Base-by-base conservation (phyloP, 1,139 yeast genomes). In the Lodderomyces beijingensis region DNA sequence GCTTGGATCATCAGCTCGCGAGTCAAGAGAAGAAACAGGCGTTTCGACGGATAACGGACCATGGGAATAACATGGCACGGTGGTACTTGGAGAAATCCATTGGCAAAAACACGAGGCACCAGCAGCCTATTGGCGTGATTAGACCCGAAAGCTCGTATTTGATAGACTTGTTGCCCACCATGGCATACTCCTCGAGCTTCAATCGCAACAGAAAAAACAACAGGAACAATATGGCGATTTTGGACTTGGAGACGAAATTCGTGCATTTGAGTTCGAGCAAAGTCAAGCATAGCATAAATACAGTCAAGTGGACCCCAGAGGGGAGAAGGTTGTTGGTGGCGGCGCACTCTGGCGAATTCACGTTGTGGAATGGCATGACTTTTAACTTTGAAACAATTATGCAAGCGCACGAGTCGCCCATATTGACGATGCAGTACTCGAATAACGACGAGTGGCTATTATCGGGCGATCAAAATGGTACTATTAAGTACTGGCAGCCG, bases 381-480 rank as follows among this genome's bases (percentile, higher is more conserved):
- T 91, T 91, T 62, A 88, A 87, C 53, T 89, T 91, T 53, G 99
- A 91, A 56, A 86, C 96, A 32, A 88, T 93, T 45, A 91, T 89
- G 93, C 98, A 91, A 63, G 97, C 98, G 1, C 98, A 93, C 59
- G 98, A 93, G 54, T 73, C 83, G 40, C 89, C 96, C 0, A 83
- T 91, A 21, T 71, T 91, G 19, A 70, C 93, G 1, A 64, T 87
- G 51, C 74, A 77, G 42, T 93, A 89, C 57, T 80, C 93, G 8
- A 95, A 88, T 54, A 83, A 83, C 43, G 96, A 88, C 41, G 96
- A 89, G 44, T 91, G 97, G 97, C 69, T 91, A 40, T 65, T 91
- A 22, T 80, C 93, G 50, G 96, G 96, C 25, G 98, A 91, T 57
- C 93, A 88, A 50, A 89, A 82, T 39, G 99, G 98, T 20, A 70